Evolutionary conservation across 345 rosid genomes (phyloP).

Genomic region (Eucalyptus tenuipes): DNA sequence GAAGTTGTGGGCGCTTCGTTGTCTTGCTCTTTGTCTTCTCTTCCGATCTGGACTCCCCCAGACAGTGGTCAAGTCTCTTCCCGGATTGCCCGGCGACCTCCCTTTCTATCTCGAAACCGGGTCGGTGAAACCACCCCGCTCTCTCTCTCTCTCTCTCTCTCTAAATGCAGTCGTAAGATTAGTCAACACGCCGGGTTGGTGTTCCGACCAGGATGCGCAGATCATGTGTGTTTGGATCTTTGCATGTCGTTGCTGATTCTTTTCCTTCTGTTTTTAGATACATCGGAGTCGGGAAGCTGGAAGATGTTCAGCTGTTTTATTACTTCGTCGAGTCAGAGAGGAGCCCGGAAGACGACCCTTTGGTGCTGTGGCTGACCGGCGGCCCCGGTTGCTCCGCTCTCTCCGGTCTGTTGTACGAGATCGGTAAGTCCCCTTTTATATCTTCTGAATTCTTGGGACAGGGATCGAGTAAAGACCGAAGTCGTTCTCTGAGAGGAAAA

Average conservation of each 20-base stretch:
- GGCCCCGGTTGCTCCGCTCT: conserved; percentile 15
- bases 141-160: not conserved
- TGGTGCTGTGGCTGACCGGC: conserved; percentile 8
- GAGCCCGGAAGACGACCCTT: conserved; percentile 6
- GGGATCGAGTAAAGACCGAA: not conserved
- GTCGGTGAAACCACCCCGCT: not conserved
- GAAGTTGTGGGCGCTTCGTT: not conserved
- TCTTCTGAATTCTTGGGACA: not conserved
- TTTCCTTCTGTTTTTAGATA: not conserved
- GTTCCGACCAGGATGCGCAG: not conserved
- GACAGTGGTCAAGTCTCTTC: not conserved
- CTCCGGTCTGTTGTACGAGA: not conserved
- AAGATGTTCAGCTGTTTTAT: conserved; percentile 8
- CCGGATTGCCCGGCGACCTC: conserved; percentile 5
- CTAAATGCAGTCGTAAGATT: not conserved
- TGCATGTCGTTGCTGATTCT: not conserved
- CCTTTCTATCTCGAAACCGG: conserved; percentile 11
- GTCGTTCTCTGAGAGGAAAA: not conserved
- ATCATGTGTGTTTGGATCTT: not conserved
- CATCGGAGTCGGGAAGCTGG: not conserved
- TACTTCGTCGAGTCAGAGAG: conserved; percentile 3
- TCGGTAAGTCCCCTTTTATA: not conserved
- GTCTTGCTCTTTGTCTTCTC: not conserved
- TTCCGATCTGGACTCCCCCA: not conserved
- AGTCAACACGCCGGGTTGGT: not conserved